A percentile compares a stretch with the other conserved stretches of the same genome.
phyloP scores from a whole-genome alignment of 805 yeast species.

The Scheffersomyces ergatensis region DNA sequence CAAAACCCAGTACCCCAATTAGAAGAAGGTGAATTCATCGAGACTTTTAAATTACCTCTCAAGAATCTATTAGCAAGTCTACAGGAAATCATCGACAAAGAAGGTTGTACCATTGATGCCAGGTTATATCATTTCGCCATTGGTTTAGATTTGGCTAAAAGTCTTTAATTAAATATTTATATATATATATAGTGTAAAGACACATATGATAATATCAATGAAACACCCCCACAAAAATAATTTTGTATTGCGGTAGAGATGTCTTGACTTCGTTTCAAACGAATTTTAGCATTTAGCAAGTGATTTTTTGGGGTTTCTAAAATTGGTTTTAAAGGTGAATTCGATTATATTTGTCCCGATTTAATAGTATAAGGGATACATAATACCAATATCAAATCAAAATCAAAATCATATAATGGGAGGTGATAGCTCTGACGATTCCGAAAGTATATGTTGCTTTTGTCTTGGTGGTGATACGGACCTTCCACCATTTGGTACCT shows the following conservation, averaged over 20 bases:
- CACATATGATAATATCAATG: no score
- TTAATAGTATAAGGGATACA: no score
- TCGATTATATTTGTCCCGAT: no score
- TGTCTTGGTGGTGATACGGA: conserved; percentile 40
- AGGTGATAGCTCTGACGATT: background rate
- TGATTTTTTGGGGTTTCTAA: no score
- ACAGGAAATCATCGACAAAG: conserved; percentile 41
- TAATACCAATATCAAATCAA: no score
- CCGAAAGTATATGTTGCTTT: conserved; percentile 22
- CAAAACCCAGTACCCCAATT: conserved; percentile 66
- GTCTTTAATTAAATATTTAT: background rate
- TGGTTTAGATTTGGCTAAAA: conserved; percentile 61
- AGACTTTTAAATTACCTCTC: conserved; percentile 75
- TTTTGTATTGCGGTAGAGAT: no score
- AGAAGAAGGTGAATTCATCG: conserved; percentile 92
- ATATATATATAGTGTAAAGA: no score
- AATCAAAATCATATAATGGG: no score
- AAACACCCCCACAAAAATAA: no score
- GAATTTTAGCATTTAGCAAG: no score
- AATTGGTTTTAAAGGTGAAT: no score
- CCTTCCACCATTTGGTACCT: conserved; percentile 36
- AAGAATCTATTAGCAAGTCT: conserved; percentile 54
- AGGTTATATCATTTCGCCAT: conserved; percentile 83
- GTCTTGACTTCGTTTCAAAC: no score
- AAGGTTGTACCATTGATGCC: conserved; percentile 83